These are phyloP conservation scores for Licmophora abbreviata DNA, from an alignment of 108 stramenopile species.

Conservation along the genomic window DNA sequence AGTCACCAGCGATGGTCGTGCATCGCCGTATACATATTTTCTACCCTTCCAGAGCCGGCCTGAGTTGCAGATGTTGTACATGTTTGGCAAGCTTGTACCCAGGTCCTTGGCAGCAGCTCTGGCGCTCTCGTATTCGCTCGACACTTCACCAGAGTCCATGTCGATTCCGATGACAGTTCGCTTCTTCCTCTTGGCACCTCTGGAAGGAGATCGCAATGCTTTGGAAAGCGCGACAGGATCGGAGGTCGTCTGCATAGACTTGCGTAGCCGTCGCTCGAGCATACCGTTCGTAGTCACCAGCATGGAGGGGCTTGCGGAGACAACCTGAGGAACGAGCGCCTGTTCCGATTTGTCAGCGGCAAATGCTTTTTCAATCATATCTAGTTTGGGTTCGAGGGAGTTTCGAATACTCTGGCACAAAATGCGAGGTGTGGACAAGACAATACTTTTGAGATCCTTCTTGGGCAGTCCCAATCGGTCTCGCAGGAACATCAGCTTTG, in stretches of 20 bases:
- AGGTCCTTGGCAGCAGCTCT: conserved; percentile 3
- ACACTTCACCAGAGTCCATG: conserved; percentile 1
- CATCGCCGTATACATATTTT: conserved; percentile 7
- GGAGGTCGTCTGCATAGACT: conserved; percentile 1
- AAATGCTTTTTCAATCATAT: conserved; percentile 12
- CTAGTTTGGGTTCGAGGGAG: conserved; percentile 29
- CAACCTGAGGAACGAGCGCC: conserved; percentile 6
- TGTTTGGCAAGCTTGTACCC: conserved; percentile 7
- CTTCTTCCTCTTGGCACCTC: too few species aligned
- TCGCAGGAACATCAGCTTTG: conserved; percentile 26
- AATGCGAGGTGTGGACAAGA: conserved; percentile 31
- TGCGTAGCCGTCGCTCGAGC: conserved; percentile 18
- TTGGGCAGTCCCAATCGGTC: conserved; percentile 10
- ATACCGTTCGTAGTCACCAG: conserved; percentile 14
- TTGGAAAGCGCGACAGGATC: conserved; percentile 7
- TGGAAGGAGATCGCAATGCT: too few species aligned
- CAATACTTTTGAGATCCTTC: conserved; percentile 18
- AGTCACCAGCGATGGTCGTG: too few species aligned
- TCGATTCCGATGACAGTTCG: neutral
- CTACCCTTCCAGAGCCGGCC: conserved; percentile 5
- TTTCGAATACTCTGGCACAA: conserved; percentile 29
- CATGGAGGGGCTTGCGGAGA: conserved; percentile 32
- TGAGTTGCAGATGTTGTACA: conserved; percentile 14
- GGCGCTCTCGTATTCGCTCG: neutral
- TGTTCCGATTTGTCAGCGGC: conserved; percentile 5